Base-by-base conservation (phyloP, 2,329 filamentous ascomycete species). In the Xylaria sp. region DNA sequence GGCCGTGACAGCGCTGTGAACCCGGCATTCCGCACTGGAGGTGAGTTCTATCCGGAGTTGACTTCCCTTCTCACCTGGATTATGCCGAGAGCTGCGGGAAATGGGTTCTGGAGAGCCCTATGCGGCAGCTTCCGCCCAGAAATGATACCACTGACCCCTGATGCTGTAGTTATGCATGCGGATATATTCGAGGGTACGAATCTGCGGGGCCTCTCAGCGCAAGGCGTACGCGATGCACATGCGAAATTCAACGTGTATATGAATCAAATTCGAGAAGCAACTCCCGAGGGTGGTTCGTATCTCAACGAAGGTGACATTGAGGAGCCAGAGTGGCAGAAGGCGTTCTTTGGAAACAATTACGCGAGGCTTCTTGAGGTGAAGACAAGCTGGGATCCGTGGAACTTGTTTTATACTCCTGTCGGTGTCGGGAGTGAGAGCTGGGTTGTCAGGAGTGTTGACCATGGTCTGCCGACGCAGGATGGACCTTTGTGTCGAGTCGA, bases 401-500 rank as follows among this genome's bases (percentile, higher is more conserved):
- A 77, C 2, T 64, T 88, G 15, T 87, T 85, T 54, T 85, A 87
- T 65, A 84, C 83, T n/a, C 78, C 78, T 2, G 81, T 79, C 2
- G 84, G 78, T 12, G 86, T 89, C 25, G 87, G 86, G 0, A 86
- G 84, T 68, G 85, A 88, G 61, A 78, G 76, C 5, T 88, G 86
- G 86, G 75, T 76, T 23, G 81, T 82, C 7, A 65, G 70, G 28
- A 73, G 73, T 2, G 52, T 56, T 23, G 67, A 68, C 20, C 66
- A 76, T 63, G 76, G 69, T 10, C 46, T 79, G 48, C 76, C 81
- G 18, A 78, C 76, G 25, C 81, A 80, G 65, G 72, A 76, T 63
- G 82, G 82, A 3, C 78, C 78, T 51, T 72, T 84, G 46, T 84
- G 83, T 70, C 74, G 76, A 46, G 63, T 41, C 18, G 65, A 52